Base-by-base conservation (phyloP, 257 asterid genomes). In the Petunia secreta region DNA sequence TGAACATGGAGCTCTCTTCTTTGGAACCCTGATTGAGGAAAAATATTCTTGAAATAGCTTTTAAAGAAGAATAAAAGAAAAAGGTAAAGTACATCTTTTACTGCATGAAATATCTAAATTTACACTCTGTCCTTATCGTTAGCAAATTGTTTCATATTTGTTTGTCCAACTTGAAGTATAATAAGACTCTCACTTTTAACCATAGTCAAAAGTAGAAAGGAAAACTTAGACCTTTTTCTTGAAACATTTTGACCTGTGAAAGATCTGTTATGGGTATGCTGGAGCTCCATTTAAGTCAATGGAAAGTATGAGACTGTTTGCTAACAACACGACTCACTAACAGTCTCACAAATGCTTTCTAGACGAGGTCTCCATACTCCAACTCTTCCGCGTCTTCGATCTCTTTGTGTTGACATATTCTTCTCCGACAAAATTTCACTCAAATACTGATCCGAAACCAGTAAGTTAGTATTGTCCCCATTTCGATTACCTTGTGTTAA, bases 291-390 rank as follows among this genome's bases (percentile, higher is more conserved):
- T 69, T 16, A 69, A 69, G 11, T 46, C 55, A 44, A 46, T 8
- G 5, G 57, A n/a, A 46, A 48, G 0, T 48, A 71, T 0, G 13
- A 71, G 25, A 4, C 10, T 3, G 25, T 13, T 5, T 4, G 2
- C 10, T 46, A 46, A 34, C 15, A 15, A 8, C 41, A 88, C 64
- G 87, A 84, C 77, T 91, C 97, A 5, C 77, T 60, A 39, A 88
- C 79, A 46, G 93, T 88, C 87, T 95, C 99, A 41, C 86, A 90
- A 84, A 95, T 95, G 88, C 98, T 93, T 85, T 91, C 93, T 40
- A 95, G 81, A 79, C 91, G 94, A 8, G 99, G 99, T 65, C 96
- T 85, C 99, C 99, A 95, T 0, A 91, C 89, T 14, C 97, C 87
- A 71, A 85, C 86, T 60, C 97, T 93, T 40, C 98, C 97, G 75